Evolutionary conservation across 768 basidiomycete genomes (phyloP).

Genomic region (Phanerochaete carnosa): DNA sequence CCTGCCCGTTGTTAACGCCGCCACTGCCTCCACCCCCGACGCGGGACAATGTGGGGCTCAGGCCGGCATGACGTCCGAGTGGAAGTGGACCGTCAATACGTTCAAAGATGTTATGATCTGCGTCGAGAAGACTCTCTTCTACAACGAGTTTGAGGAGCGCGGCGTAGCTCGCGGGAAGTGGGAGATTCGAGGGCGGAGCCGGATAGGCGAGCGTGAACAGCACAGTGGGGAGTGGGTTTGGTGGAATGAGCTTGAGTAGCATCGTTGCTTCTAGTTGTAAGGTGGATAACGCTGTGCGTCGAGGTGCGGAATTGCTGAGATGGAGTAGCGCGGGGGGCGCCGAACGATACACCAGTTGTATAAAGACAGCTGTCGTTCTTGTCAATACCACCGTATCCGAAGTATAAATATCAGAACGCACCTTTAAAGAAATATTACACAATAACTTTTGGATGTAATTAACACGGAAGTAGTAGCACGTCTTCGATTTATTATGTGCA

Average conservation of each 20-base stretch:
- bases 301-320: neutral
- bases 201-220: slow-evolving; percentile 55
- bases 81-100: slow-evolving; percentile 4
- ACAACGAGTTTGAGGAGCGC: slow-evolving; percentile 35
- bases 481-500: neutral
- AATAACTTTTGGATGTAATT: neutral
- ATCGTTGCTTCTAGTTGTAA: no score
- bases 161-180: slow-evolving; percentile 51
- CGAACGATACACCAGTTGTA: neutral
- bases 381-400: neutral
- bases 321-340: neutral
- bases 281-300: neutral
- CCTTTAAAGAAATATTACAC: neutral
- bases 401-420: neutral
- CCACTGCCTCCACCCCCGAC: slow-evolving; percentile 43
- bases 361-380: neutral
- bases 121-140: slow-evolving; percentile 24
- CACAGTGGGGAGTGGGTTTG: slow-evolving; percentile 46
- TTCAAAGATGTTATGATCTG: slow-evolving; percentile 6
- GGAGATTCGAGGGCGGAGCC: slow-evolving; percentile 37
- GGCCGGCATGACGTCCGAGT: neutral
- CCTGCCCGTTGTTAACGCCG: neutral
- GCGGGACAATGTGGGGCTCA: slow-evolving; percentile 31
- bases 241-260: slow-evolving; percentile 54
- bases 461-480: neutral